Evolutionary conservation across 2,329 filamentous ascomycete genomes (phyloP).

Genomic region (Colletotrichum sp.): DNA sequence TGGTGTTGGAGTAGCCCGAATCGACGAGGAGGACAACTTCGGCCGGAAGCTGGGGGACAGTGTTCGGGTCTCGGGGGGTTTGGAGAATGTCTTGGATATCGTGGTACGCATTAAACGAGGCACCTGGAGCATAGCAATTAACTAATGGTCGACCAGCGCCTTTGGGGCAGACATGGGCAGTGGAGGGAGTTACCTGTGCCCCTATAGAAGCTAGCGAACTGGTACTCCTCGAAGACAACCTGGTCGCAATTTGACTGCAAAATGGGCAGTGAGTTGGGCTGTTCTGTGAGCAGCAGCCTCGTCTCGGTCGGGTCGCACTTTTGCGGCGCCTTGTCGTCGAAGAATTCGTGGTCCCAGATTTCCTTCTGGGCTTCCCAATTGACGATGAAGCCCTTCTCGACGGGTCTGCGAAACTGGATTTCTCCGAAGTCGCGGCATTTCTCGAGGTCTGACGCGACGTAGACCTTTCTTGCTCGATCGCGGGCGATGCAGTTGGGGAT

Average conservation of each 20-base stretch:
- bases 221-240: conserved; percentile 97
- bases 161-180: not conserved
- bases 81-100: conserved; percentile 74
- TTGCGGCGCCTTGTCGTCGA: conserved; percentile 70
- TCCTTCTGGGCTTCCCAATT: conserved; percentile 97
- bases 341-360: conserved; percentile 91
- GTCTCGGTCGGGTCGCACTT: conserved; percentile 80
- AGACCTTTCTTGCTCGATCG: conserved; percentile 78
- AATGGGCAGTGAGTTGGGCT: conserved; percentile 80
- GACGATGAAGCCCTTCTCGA: conserved; percentile 93
- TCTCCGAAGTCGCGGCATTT: conserved; percentile 89
- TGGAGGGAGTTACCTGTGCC: conserved; percentile 61
- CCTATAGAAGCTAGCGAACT: conserved; percentile 85
- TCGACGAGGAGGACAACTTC: conserved; percentile 91
- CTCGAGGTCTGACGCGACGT: conserved; percentile 79
- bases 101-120: conserved; percentile 82
- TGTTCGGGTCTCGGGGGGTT: conserved; percentile 55
- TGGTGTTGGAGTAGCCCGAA: conserved; percentile 92
- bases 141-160: not conserved
- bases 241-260: conserved; percentile 93
- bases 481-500: conserved; percentile 91
- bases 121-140: conserved; percentile 50
- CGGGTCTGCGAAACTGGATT: conserved; percentile 82
- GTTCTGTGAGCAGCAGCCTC: conserved; percentile 84
- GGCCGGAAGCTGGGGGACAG: conserved; percentile 58